Conservation (phyloP, 768 basidiomycete species). For the Xerocomellus chrysenteron region DNA sequence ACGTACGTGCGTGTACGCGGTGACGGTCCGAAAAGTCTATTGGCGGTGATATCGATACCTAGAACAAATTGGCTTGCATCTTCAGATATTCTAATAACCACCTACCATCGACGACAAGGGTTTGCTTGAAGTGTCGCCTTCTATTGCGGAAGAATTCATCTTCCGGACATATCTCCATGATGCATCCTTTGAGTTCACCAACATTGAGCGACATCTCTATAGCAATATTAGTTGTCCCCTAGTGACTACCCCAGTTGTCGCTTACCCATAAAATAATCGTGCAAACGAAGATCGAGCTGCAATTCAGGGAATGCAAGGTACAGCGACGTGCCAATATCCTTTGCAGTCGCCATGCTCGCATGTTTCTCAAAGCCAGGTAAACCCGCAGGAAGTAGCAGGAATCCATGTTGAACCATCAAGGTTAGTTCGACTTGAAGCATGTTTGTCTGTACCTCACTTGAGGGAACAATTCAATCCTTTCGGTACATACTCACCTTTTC, state of each 20-base stretch:
- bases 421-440: constrained; percentile 73
- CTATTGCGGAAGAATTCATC: constrained; percentile 32
- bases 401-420: constrained; percentile 49
- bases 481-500: constrained; percentile 54
- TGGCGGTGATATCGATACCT: constrained; percentile 79
- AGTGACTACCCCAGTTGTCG: not conserved
- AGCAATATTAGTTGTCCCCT: constrained; percentile 8
- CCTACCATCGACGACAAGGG: constrained; percentile 52
- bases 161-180: constrained; percentile 49
- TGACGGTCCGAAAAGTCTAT: constrained; percentile 87
- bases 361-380: constrained; percentile 58
- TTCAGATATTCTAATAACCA: not conserved
- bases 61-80: not conserved
- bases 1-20: constrained; percentile 84
- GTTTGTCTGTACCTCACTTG: constrained; percentile 60
- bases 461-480: not conserved
- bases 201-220: constrained; percentile 80
- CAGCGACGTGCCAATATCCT: constrained; percentile 54
- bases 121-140: constrained; percentile 28
- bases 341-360: constrained; percentile 19
- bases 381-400: constrained; percentile 64
- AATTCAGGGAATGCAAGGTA: constrained; percentile 62
- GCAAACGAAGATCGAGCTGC: constrained; percentile 73
- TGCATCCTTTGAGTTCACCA: constrained; percentile 54
- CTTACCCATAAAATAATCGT: constrained; percentile 88